Evolutionary conservation across 2,329 filamentous ascomycete genomes (phyloP).

Genomic region (Hypoxylon sp.): DNA sequence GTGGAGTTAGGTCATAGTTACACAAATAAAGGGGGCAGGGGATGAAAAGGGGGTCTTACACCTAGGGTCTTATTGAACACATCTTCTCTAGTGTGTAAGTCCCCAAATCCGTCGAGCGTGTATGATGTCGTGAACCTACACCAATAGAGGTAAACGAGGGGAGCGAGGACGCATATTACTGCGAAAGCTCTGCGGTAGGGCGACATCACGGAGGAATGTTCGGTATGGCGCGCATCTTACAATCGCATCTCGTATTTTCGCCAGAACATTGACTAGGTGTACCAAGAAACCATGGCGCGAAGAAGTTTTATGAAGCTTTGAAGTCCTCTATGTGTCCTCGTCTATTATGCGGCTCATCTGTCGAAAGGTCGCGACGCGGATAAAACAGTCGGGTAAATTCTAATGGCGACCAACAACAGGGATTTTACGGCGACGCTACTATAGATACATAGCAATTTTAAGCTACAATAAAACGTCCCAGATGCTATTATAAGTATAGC

Average conservation of each 20-base stretch:
- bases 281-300: too few relatives aligned
- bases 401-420: background rate
- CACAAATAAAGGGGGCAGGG: background rate
- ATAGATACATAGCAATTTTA: background rate
- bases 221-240: slow-evolving; percentile 12
- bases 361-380: slow-evolving; percentile 11
- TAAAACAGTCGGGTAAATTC: slow-evolving; percentile 39
- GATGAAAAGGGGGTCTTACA: slow-evolving; percentile 30
- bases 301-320: background rate
- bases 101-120: background rate
- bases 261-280: too few relatives aligned
- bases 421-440: background rate
- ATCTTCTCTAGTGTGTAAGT: slow-evolving; percentile 2
- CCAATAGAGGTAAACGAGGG: slow-evolving; percentile 44
- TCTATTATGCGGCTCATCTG: slow-evolving; percentile 9
- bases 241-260: background rate
- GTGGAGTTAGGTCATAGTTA: background rate
- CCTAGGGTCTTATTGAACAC: slow-evolving; percentile 46
- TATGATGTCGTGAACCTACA: background rate
- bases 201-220: slow-evolving; percentile 27
- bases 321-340: slow-evolving; percentile 18
- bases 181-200: slow-evolving; percentile 32
- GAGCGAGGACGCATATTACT: slow-evolving; percentile 30
- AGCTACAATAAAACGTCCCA: background rate
- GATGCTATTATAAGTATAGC: background rate